Evolutionary conservation across 78 protist species (phyloP).

Genomic region (Dictyostelium discoideum): dicty_2.7 NC_007091.3:353501-354000

Average conservation of each 20-base stretch:
- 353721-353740: constrained; percentile 88
- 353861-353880: constrained; percentile 36
- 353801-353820: constrained; percentile 43
- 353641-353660: constrained; percentile 98
- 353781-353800: constrained; percentile 31
- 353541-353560: constrained; percentile 83
- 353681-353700: constrained; percentile 23
- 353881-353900: constrained; percentile 89
- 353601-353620: constrained; percentile 95
- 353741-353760: constrained; percentile 91
- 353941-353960: constrained; percentile 68
- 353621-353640: constrained; percentile 95
- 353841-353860: constrained; percentile 75
- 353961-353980: constrained; percentile 84
- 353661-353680: constrained; percentile 84
- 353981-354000: constrained; percentile 86
- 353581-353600: constrained; percentile 85
- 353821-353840: constrained; percentile 69
- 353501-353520: constrained; percentile 90
- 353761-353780: constrained; percentile 81
- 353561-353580: constrained; percentile 79
- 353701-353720: constrained; percentile 47
- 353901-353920: constrained; percentile 94
- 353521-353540: constrained; percentile 96
- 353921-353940: constrained; percentile 88